Evolutionary conservation across 371 early-diverging fungal genomes (phyloP).

Genomic region (Catenaria anguillulae): DNA sequence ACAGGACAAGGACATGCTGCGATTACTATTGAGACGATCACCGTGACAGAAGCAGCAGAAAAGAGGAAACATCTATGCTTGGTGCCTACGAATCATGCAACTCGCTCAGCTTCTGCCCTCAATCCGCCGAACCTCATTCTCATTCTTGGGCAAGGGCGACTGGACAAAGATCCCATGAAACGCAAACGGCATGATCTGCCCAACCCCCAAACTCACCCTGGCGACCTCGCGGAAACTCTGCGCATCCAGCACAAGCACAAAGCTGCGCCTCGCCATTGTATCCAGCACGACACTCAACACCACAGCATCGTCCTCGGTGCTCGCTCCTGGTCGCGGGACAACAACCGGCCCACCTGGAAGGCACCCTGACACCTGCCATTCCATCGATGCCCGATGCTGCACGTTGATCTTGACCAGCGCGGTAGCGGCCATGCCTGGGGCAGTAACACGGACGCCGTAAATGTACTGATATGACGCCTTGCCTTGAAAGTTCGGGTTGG

Average conservation of each 20-base stretch:
- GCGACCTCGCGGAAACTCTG: slow-evolving; percentile 33
- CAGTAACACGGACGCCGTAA: not conserved
- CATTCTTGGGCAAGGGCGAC: too few species aligned
- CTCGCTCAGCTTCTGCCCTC: too few species aligned
- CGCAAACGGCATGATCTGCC: slow-evolving; percentile 16
- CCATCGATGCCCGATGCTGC: not conserved
- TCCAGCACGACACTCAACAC: slow-evolving; percentile 34
- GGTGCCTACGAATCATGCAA: too few species aligned
- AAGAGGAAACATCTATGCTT: too few species aligned
- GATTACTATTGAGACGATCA: too few species aligned
- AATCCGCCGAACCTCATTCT: too few species aligned
- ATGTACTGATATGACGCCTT: too few species aligned
- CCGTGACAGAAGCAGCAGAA: too few species aligned
- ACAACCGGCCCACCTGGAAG: slow-evolving; percentile 48
- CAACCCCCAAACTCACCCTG: slow-evolving; percentile 25
- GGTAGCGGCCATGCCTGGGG: slow-evolving; percentile 3
- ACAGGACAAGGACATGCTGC: too few species aligned
- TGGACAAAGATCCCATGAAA: slow-evolving; percentile 16
- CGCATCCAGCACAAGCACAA: slow-evolving; percentile 38
- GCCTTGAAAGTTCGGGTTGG: too few species aligned
- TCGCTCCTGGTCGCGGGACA: slow-evolving; percentile 29
- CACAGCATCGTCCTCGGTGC: slow-evolving; percentile 45
- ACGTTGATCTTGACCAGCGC: not conserved
- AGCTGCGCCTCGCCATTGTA: slow-evolving; percentile 23
- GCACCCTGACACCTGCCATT: not conserved